Base-by-base conservation (phyloP, 139 green algal species). In the Chlamydomonas sp. region DNA sequence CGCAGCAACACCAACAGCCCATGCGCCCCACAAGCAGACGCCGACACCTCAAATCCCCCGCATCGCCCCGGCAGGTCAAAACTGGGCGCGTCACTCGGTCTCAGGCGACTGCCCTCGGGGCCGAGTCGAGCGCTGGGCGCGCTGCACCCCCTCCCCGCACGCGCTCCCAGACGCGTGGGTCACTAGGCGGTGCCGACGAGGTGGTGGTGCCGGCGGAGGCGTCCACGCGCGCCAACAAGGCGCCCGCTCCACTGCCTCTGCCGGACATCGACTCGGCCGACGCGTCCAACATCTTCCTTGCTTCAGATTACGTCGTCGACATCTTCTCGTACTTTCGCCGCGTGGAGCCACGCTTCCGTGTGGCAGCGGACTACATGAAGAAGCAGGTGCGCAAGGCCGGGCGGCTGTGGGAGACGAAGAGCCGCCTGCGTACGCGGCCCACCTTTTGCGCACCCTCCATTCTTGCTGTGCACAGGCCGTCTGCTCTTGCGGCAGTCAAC, bases 271-370 rank as follows among this genome's bases (percentile, higher is more conserved):
- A 69, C 6, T 66, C 48, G 1, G 90, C 96, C 79, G 73, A 83
- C 6, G 61, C 50, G 3, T 6, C 13, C 22, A 90, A 99, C 81
- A 85, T 84, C 22, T 81, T 97, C 22, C 79, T 84, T 38, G 90
- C 85, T 2, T 73, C 79, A 5, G 81, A 92, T 67, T 99, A 97
- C 73, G 87, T 96, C 10, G 80, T 85, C 30, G 91, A 98, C 80
- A 97, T 99, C 76, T 95, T 92, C 76, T 72, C 43, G 54, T 98
- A 92, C 81, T 98, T 95, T 81, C 77, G 74, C 65, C 76, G 79
- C 5, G 67, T 87, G 3, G 87, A 95, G 81, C 79, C 84, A 29
- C 73, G 83, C 39, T 88, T 83, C 74, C 70, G 77, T 3, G 69
- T 89, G 5, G 47, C 69, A 6, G 58, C 75, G 1, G 79, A 83